Conservation (phyloP, 441 rosid species). For the Manihot esculenta region DNA sequence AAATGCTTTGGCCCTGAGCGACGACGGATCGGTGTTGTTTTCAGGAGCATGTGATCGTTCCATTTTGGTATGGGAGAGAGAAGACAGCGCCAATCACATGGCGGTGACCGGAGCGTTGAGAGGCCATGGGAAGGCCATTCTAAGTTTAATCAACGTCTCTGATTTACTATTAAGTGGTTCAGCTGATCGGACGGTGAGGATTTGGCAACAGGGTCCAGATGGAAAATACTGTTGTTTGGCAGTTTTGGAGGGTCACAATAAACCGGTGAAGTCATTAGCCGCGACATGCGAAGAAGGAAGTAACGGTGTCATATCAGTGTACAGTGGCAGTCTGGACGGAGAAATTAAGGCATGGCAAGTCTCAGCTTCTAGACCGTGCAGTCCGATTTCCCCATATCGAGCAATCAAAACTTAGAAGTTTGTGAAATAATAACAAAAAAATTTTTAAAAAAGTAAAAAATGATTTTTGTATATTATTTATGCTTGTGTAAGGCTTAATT, state of each 20-base stretch:
- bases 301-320: conserved; percentile 50
- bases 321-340: conserved; percentile 80
- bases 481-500: neutral
- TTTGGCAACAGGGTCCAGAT: conserved; percentile 66
- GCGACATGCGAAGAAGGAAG: conserved; percentile 40
- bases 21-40: conserved; percentile 71
- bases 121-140: conserved; percentile 73
- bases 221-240: conserved; percentile 61
- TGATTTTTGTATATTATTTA: neutral
- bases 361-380: conserved; percentile 33
- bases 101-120: conserved; percentile 74
- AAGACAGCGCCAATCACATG: conserved; percentile 72
- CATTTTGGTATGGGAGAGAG: conserved; percentile 89
- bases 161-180: conserved; percentile 75
- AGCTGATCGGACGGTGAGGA: conserved; percentile 78
- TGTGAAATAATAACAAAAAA: too few relatives aligned
- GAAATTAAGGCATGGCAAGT: conserved; percentile 76
- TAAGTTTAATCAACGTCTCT: conserved; percentile 53
- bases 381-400: conserved; percentile 12
- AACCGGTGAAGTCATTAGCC: conserved; percentile 73
- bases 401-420: neutral
- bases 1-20: conserved; percentile 67
- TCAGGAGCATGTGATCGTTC: conserved; percentile 97
- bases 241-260: conserved; percentile 58
- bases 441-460: neutral